phyloP scores from a whole-genome alignment of 345 rosid species.

The Pseudoturritis turrita region DNA sequence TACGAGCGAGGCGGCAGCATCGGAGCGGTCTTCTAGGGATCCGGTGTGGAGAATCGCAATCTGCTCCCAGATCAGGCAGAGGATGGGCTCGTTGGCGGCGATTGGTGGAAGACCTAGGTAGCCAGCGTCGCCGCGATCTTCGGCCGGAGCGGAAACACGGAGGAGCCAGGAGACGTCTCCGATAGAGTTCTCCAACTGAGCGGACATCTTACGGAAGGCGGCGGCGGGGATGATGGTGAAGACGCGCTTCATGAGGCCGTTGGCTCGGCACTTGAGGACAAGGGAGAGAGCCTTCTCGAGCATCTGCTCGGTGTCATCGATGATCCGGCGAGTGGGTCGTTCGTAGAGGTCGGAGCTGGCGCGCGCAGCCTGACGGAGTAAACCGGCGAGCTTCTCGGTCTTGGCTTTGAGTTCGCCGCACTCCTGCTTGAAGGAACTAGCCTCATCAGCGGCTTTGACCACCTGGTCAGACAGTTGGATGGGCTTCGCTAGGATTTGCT shows the following conservation, averaged over 20 bases:
- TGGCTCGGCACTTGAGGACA: conserved; percentile 59
- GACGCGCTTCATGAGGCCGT: conserved; percentile 64
- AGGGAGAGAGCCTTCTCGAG: conserved; percentile 71
- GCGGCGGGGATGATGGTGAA: conserved; percentile 74
- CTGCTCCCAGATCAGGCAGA: conserved; percentile 93
- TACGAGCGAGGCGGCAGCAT: conserved; percentile 82
- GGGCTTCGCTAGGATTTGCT: conserved; percentile 65
- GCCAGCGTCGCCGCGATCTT: conserved; percentile 62
- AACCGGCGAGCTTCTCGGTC: conserved; percentile 60
- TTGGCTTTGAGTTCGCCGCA: conserved; percentile 68
- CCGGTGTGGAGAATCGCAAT: conserved; percentile 78
- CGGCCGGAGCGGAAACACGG: conserved; percentile 77
- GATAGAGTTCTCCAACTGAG: conserved; percentile 71
- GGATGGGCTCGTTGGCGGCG: conserved; percentile 93
- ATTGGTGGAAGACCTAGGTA: conserved; percentile 90
- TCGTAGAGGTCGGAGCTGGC: conserved; percentile 73
- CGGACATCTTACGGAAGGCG: conserved; percentile 65
- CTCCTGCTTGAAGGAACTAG: conserved; percentile 63
- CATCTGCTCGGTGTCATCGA: conserved; percentile 77
- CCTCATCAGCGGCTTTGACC: conserved; percentile 63
- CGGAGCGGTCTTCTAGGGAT: conserved; percentile 61
- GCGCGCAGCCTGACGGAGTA: conserved; percentile 86
- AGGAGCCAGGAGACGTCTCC: conserved; percentile 92
- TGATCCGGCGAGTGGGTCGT: conserved; percentile 79
- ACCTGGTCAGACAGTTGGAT: conserved; percentile 80